Conservation (phyloP, 2,329 filamentous ascomycete genomes). For the Grosmannia huntii region DNA sequence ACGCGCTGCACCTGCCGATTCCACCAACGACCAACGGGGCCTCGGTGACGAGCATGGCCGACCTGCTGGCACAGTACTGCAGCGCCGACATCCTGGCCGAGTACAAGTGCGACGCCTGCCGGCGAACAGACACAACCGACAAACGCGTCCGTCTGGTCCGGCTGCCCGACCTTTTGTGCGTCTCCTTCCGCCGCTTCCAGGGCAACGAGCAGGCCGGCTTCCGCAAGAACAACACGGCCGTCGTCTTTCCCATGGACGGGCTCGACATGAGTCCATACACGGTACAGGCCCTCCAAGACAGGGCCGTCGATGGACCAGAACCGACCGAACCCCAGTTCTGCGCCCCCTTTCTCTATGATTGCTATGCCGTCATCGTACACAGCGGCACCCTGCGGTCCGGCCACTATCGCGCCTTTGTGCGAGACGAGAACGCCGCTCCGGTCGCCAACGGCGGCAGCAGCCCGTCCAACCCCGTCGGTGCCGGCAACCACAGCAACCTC, state of each 20-base stretch:
- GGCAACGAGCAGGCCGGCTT: slow-evolving; percentile 19
- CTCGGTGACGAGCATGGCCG: slow-evolving; percentile 29
- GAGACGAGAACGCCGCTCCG: slow-evolving; percentile 28
- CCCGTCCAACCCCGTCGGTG: too few species aligned
- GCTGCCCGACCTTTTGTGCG: slow-evolving; percentile 64
- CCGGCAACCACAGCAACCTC: not conserved
- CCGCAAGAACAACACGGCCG: slow-evolving; percentile 56
- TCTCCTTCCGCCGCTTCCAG: slow-evolving; percentile 56
- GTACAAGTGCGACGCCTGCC: slow-evolving; percentile 66
- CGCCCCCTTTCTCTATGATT: slow-evolving; percentile 62
- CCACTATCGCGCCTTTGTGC: slow-evolving; percentile 67
- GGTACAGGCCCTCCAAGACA: slow-evolving; percentile 6
- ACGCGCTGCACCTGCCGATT: slow-evolving; percentile 40
- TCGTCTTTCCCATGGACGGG: slow-evolving; percentile 65
- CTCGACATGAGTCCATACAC: slow-evolving; percentile 41
- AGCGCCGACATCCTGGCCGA: slow-evolving; percentile 53
- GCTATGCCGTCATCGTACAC: slow-evolving; percentile 76
- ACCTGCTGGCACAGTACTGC: slow-evolving; percentile 59
- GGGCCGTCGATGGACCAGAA: not conserved
- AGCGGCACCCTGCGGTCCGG: slow-evolving; percentile 57
- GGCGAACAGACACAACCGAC: slow-evolving; percentile 50
- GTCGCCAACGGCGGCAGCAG: not conserved
- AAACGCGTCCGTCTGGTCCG: slow-evolving; percentile 65
- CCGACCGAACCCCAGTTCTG: slow-evolving; percentile 18
- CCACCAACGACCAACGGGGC: slow-evolving; percentile 9